phyloP scores from a whole-genome alignment of 768 basidiomycete genomes.

The Hericium erinaceus region DNA sequence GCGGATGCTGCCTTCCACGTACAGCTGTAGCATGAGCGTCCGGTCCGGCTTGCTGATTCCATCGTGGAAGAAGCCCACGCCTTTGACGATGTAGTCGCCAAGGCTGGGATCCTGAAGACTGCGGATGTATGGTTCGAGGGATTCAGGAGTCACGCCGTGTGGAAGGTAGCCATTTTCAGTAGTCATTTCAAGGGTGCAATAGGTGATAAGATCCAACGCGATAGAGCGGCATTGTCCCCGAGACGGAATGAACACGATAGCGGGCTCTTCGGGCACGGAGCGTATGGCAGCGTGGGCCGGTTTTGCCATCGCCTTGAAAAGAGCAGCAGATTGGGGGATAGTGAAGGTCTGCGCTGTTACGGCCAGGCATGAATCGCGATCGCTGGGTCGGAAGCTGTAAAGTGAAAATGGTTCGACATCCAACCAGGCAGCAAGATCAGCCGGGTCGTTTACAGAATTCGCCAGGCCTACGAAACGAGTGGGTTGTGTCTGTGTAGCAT shows the following conservation, averaged over 20 bases:
- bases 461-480: conserved; percentile 74
- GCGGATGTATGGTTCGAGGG: conserved; percentile 48
- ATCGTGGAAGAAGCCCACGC: conserved; percentile 82
- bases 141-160: conserved; percentile 35
- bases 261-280: conserved; percentile 34
- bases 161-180: conserved; percentile 62
- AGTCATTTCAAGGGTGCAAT: conserved; percentile 69
- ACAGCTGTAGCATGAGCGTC: conserved; percentile 68
- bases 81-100: conserved; percentile 68
- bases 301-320: conserved; percentile 89
- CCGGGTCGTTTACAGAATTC: conserved; percentile 70
- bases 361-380: conserved; percentile 72
- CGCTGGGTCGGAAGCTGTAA: conserved; percentile 72
- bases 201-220: conserved; percentile 80
- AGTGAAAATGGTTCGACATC: conserved; percentile 52
- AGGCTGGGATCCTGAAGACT: conserved; percentile 56
- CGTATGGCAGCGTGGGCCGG: conserved; percentile 76
- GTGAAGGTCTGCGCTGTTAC: conserved; percentile 70
- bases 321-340: conserved; percentile 74
- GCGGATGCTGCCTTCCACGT: conserved; percentile 66
- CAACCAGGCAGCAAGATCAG: conserved; percentile 80
- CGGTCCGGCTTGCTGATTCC: conserved; percentile 62
- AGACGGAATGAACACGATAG: conserved; percentile 86
- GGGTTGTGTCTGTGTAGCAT: conserved; percentile 48
- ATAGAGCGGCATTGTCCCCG: conserved; percentile 62